Conservation (phyloP, 257 asterid genomes). For the Schizonepeta tenuifolia region DNA sequence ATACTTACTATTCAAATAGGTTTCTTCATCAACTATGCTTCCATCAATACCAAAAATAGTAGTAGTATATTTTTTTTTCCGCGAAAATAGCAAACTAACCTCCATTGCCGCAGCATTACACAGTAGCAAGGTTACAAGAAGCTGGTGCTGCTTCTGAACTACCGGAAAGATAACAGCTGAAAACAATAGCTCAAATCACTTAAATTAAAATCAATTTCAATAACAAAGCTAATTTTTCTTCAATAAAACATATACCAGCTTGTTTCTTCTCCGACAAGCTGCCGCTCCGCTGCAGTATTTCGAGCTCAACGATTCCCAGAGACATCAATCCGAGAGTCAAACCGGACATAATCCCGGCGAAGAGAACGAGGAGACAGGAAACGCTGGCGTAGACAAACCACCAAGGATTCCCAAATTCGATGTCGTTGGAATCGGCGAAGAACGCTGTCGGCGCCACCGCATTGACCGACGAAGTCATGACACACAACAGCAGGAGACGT, state of each 20-base stretch:
- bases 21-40: conserved; percentile 1
- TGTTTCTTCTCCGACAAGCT: conserved; percentile 73
- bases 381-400: conserved; percentile 93
- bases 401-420: conserved; percentile 82
- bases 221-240: not conserved
- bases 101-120: conserved; percentile 99
- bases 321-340: conserved; percentile 95
- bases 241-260: conserved; percentile 54
- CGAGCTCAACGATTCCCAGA: conserved; percentile 90
- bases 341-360: conserved; percentile 98
- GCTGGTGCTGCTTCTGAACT: conserved; percentile 96
- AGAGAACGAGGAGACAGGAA: conserved; percentile 85
- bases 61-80: too few species aligned
- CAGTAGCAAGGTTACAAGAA: conserved; percentile 88
- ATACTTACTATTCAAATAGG: not conserved
- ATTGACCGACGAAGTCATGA: conserved; percentile 46
- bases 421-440: conserved; percentile 66
- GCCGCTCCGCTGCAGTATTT: conserved; percentile 87
- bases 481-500: not conserved
- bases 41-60: not conserved
- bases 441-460: conserved; percentile 57
- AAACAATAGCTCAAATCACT: conserved; percentile 26
- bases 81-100: conserved; percentile 46
- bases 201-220: not conserved
- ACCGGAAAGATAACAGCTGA: conserved; percentile 89